Base-by-base conservation (phyloP, 2,329 filamentous ascomycete genomes). In the Aspergillus intermedius region DNA sequence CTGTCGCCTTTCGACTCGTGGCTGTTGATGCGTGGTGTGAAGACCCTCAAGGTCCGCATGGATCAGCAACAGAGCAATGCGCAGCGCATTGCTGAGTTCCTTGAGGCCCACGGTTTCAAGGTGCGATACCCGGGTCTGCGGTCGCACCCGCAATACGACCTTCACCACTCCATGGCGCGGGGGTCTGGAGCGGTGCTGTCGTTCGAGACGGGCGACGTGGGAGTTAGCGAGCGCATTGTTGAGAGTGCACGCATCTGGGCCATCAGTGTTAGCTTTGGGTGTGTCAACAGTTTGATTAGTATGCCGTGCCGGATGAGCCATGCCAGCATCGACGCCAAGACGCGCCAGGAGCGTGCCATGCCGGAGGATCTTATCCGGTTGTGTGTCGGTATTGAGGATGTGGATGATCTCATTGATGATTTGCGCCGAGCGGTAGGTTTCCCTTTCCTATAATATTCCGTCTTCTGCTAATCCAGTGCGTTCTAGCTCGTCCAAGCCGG, bases 291-390 rank as follows among this genome's bases (percentile, higher is more conserved):
- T 66, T 75, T 98, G 68, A 98, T 98, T 71, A 96, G 91, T 74
- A 96, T 98, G 91, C 91, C 93, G 7, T 98, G 93, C 74, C 90
- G 91, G 63, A 98, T 98, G 94, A 97, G 91, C 72, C 93, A 98
- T 71, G 93, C 93, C 35, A 95, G 89, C 66, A 98, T 98, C 63
- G 93, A 97, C 65, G 88, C 90, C 50, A 95, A 95, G 75, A 97
- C 91, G 46, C 79, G 93, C 58, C 78, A 82, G 60, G 90, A 95
- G 73, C 81, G 91, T 55, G 85, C 91, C 56, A 87, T 98, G 83
- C 93, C 93, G 9, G 93, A 98, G 72, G 93, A 98, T 67, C 86
- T 98, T 52, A 97, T 98, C 61, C 81, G 93, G 48, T 72, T 98
- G 48, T 98, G 93, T 64, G 90, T 98, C 41, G 93, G 93, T 42